A percentile compares a stretch with the other conserved stretches of the same genome.
These are phyloP conservation scores for Huntiella savannae DNA, from an alignment of 2,329 filamentous ascomycete genomes.

Conservation along the genomic window DNA sequence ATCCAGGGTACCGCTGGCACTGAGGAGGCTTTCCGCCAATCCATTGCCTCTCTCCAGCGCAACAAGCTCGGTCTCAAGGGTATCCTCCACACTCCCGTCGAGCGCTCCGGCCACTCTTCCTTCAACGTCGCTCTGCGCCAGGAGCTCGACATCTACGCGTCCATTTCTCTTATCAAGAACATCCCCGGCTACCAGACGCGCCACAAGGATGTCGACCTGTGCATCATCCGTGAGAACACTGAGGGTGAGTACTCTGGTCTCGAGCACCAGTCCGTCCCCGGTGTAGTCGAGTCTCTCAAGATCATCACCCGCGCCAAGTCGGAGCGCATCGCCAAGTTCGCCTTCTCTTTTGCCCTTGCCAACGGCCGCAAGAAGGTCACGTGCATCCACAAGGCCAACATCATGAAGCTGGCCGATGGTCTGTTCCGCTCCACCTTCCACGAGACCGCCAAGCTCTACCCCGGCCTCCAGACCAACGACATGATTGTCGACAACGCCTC, in stretches of 20 bases:
- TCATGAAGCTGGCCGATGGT: slow-evolving; percentile 99
- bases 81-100: slow-evolving; percentile 93
- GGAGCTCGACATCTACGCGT: slow-evolving; percentile 98
- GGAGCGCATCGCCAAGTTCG: slow-evolving; percentile 97
- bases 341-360: slow-evolving; percentile 90
- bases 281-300: slow-evolving; percentile 97
- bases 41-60: slow-evolving; percentile 83
- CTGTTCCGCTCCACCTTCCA: slow-evolving; percentile 98
- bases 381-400: slow-evolving; percentile 99
- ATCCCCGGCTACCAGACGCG: slow-evolving; percentile 96
- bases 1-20: slow-evolving; percentile 61
- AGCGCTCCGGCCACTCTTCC: slow-evolving; percentile 90
- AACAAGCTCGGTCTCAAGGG: slow-evolving; percentile 99
- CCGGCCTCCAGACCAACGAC: slow-evolving; percentile 87
- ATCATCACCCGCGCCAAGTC: slow-evolving; percentile 99
- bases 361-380: slow-evolving; percentile 99
- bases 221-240: slow-evolving; percentile 99
- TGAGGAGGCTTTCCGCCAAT: slow-evolving; percentile 89
- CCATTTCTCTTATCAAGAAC: slow-evolving; percentile 97
- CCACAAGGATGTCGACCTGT: slow-evolving; percentile 92
- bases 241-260: slow-evolving; percentile 98
- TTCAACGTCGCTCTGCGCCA: slow-evolving; percentile 99
- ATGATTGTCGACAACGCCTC: slow-evolving; percentile 99
- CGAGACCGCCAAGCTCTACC: slow-evolving; percentile 82
- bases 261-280: slow-evolving; percentile 91